These are phyloP conservation scores for Cucurbita moschata DNA, from an alignment of 306 rosid species.

Conservation along the genomic window DNA sequence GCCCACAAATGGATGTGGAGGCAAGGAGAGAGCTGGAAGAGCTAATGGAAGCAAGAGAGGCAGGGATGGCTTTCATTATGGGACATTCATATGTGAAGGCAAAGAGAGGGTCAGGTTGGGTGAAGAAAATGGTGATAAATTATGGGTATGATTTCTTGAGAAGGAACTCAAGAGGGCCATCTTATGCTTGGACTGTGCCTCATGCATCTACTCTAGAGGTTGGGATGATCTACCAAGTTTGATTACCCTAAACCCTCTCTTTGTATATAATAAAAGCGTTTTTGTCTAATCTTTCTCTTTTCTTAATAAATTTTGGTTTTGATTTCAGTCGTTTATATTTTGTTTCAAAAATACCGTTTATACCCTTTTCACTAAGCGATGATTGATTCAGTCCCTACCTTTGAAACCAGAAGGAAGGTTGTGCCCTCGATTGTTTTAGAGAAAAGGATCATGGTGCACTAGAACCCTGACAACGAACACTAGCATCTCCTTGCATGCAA, in stretches of 20 bases:
- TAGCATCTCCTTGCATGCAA: too few species aligned
- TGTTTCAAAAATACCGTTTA: too few species aligned
- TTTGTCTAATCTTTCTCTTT: background rate
- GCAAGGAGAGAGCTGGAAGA: slow-evolving; percentile 57
- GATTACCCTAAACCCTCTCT: background rate
- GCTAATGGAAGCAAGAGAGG: slow-evolving; percentile 89
- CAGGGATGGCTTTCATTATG: slow-evolving; percentile 89
- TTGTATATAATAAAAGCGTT: slow-evolving; percentile 8
- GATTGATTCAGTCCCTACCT: too few species aligned
- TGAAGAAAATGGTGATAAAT: slow-evolving; percentile 63
- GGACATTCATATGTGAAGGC: slow-evolving; percentile 90
- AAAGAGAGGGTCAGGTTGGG: slow-evolving; percentile 77
- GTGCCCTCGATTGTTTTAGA: too few species aligned
- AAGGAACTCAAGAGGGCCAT: slow-evolving; percentile 84
- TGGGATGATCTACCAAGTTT: slow-evolving; percentile 82
- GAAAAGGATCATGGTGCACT: too few species aligned
- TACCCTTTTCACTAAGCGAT: too few species aligned
- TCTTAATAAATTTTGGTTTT: too few species aligned
- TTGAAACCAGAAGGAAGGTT: too few species aligned
- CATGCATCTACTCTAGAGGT: slow-evolving; percentile 93
- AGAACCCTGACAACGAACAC: too few species aligned
- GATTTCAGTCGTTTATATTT: too few species aligned
- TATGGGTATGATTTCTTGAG: slow-evolving; percentile 81
- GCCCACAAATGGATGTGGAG: slow-evolving; percentile 45
- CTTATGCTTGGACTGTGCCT: slow-evolving; percentile 71